These are phyloP conservation scores for Rhizophagus clarus DNA, from an alignment of 192 early-diverging fungal genomes.

Conservation along the genomic window DNA sequence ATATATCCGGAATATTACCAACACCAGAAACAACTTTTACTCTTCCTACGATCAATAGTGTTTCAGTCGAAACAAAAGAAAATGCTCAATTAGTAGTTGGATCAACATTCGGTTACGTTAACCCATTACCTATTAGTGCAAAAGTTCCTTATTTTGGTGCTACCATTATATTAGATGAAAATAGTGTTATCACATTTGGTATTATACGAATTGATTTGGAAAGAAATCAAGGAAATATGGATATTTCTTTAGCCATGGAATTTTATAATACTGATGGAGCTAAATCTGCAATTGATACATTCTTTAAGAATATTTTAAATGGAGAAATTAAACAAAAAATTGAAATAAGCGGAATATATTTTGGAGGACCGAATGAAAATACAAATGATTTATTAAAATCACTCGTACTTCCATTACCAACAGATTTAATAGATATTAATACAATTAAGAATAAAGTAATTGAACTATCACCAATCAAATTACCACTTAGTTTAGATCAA, in stretches of 20 bases:
- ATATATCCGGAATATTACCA: not conserved
- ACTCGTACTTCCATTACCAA: not conserved
- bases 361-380: not conserved
- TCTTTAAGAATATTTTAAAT: constrained; percentile 1
- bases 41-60: not conserved
- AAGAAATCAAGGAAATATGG: not conserved
- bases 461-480: constrained; percentile 4
- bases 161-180: not conserved
- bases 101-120: not conserved
- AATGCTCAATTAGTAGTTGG: not conserved
- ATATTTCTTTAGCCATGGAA: not conserved
- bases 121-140: not conserved
- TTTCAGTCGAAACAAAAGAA: not conserved
- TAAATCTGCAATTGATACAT: not conserved
- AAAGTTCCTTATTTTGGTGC: not conserved
- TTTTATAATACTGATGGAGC: not conserved
- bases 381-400: not conserved
- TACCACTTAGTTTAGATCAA: not conserved
- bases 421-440: not conserved
- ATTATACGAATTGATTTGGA: not conserved
- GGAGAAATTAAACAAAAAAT: not conserved
- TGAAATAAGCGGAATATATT: not conserved
- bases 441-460: not conserved
- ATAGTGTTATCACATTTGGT: not conserved
- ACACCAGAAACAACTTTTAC: not conserved